Percentiles rank a stretch among this genome's conserved stretches.
Evolutionary conservation across 2,329 filamentous ascomycete genomes (phyloP).

Genomic region (Scopulariopsis brevicaulis): DNA sequence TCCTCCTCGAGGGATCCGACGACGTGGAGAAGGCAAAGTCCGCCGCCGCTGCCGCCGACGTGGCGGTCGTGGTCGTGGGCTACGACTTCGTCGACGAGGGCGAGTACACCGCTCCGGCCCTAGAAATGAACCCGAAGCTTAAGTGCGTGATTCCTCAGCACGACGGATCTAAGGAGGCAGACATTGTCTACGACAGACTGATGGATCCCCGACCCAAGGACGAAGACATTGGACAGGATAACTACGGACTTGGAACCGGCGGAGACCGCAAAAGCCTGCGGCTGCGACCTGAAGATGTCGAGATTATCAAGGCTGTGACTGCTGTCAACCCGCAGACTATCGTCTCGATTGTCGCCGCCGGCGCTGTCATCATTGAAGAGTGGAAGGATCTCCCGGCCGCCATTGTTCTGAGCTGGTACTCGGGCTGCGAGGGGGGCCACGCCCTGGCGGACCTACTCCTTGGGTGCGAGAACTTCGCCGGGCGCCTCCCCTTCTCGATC

Average conservation of each 20-base stretch:
- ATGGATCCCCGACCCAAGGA: background rate
- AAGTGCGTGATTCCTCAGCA: background rate
- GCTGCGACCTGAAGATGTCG: slow-evolving; percentile 7
- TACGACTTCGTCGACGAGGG: slow-evolving; percentile 10
- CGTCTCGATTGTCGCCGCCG: slow-evolving; percentile 8
- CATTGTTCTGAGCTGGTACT: slow-evolving; percentile 11
- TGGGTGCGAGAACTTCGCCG: slow-evolving; percentile 5
- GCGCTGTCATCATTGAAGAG: slow-evolving; percentile 11
- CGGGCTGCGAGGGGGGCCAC: slow-evolving; percentile 10
- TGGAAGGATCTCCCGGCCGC: slow-evolving; percentile 7
- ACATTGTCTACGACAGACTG: background rate
- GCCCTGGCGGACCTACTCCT: slow-evolving; percentile 10
- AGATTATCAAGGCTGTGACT: slow-evolving; percentile 7
- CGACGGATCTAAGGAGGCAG: background rate
- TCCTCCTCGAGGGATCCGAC: background rate
- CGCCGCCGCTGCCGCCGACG: slow-evolving; percentile 5
- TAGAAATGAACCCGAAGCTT: slow-evolving; percentile 4
- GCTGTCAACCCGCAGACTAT: slow-evolving; percentile 7
- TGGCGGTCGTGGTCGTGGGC: slow-evolving; percentile 9
- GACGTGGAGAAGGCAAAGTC: background rate
- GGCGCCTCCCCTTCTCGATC: slow-evolving; percentile 10
- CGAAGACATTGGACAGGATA: slow-evolving; percentile 1
- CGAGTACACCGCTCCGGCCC: slow-evolving; percentile 9
- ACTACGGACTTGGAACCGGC: slow-evolving; percentile 8
- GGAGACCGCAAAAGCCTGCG: slow-evolving; percentile 10